phyloP scores from a whole-genome alignment of 352 stramenopile genomes.

The Phytophthora chlamydospora region DNA sequence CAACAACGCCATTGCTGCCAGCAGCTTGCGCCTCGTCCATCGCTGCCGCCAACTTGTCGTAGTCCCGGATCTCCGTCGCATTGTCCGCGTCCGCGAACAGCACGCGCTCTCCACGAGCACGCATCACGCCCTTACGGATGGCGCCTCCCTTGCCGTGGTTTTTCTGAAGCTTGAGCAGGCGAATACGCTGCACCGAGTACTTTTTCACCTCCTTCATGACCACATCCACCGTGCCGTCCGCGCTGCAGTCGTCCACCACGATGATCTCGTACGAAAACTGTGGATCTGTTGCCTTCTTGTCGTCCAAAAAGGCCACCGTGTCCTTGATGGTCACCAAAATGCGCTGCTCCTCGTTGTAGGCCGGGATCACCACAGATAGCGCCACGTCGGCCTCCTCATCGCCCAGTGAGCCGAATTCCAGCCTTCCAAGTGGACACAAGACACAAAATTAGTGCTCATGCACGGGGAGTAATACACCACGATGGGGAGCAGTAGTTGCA shows the following conservation, averaged over 20 bases:
- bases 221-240: constrained; percentile 80
- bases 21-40: constrained; percentile 44
- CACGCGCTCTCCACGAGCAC: constrained; percentile 76
- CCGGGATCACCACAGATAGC: constrained; percentile 93
- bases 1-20: constrained; percentile 61
- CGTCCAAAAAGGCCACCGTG: constrained; percentile 89
- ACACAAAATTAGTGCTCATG: neutral
- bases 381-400: constrained; percentile 59
- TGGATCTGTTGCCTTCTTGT: constrained; percentile 51
- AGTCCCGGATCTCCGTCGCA: constrained; percentile 91
- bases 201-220: constrained; percentile 58
- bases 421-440: constrained; percentile 30
- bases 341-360: constrained; percentile 95
- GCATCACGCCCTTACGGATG: constrained; percentile 89
- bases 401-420: constrained; percentile 62
- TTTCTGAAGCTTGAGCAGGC: constrained; percentile 76
- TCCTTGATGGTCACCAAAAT: constrained; percentile 92
- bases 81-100: constrained; percentile 94
- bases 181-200: constrained; percentile 61
- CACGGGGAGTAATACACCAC: neutral
- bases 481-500: no score
- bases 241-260: constrained; percentile 93
- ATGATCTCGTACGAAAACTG: constrained; percentile 87
- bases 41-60: constrained; percentile 75
- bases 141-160: constrained; percentile 94